phyloP scores from a whole-genome alignment of 495 filamentous ascomycete genomes.

The Letharia lupina region DNA sequence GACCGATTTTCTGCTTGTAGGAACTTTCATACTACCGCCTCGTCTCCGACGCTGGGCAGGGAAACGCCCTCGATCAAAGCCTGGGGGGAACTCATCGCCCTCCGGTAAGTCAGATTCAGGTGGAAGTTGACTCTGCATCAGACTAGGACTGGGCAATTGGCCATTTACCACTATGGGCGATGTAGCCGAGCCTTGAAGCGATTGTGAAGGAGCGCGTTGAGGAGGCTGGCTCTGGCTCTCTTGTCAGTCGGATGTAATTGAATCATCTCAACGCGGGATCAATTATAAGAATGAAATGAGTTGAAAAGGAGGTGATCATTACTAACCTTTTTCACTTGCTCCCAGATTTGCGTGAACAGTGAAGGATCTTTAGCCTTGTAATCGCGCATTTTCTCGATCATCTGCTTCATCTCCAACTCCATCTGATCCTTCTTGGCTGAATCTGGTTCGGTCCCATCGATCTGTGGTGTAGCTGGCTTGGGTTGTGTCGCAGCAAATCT shows the following conservation, averaged over 20 bases:
- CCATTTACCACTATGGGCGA: conserved; percentile 12
- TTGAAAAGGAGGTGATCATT: neutral
- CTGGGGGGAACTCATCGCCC: conserved; percentile 15
- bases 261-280: neutral
- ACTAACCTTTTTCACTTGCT: conserved; percentile 30
- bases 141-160: conserved; percentile 11
- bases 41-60: conserved; percentile 25
- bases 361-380: conserved; percentile 32
- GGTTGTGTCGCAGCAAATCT: conserved; percentile 7
- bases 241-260: neutral
- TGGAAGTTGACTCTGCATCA: conserved; percentile 12
- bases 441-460: conserved; percentile 1
- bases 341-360: conserved; percentile 31
- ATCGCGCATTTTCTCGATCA: conserved; percentile 34
- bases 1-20: neutral
- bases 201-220: conserved; percentile 14
- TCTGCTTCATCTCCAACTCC: conserved; percentile 31
- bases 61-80: conserved; percentile 26
- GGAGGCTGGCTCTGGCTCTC: conserved; percentile 12
- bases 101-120: conserved; percentile 21
- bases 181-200: conserved; percentile 10
- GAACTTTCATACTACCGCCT: conserved; percentile 4
- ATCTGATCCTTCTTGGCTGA: conserved; percentile 25
- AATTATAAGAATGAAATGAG: neutral
- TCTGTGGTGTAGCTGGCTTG: conserved; percentile 6